A percentile compares a stretch with the other conserved stretches of the same genome.
Evolutionary conservation across 2,329 filamentous ascomycete genomes (phyloP).

Genomic region (Aspergillus oerlinghausenensis): DNA sequence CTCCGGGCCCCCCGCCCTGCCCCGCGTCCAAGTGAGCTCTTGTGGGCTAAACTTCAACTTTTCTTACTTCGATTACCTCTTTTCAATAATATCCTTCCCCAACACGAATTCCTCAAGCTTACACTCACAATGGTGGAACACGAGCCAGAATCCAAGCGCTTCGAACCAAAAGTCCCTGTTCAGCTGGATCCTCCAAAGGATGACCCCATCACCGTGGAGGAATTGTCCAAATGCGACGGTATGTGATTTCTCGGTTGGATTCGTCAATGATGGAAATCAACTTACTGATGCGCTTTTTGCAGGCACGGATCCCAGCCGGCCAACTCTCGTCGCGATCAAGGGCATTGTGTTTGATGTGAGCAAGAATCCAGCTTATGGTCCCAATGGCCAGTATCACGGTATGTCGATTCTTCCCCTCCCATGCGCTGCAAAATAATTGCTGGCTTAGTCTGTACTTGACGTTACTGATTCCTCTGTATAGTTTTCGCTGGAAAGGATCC

Average conservation of each 20-base stretch:
- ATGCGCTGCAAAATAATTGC: not conserved
- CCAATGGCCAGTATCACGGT: slow-evolving; percentile 83
- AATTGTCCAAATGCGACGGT: slow-evolving; percentile 81
- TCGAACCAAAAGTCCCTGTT: slow-evolving; percentile 39
- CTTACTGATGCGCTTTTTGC: not conserved
- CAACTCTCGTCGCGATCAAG: slow-evolving; percentile 64
- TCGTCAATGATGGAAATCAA: slow-evolving; percentile 1
- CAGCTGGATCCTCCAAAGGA: slow-evolving; percentile 77
- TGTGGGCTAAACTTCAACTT: not conserved
- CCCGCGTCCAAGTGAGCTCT: slow-evolving; percentile 14
- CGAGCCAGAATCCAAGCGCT: slow-evolving; percentile 30
- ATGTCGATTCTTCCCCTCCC: slow-evolving; percentile 27
- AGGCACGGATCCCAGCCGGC: slow-evolving; percentile 43
- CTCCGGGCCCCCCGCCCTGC: slow-evolving; percentile 19
- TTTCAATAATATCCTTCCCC: not conserved
- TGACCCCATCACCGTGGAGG: slow-evolving; percentile 75
- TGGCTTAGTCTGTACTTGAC: not conserved
- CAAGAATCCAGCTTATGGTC: slow-evolving; percentile 79
- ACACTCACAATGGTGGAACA: slow-evolving; percentile 26
- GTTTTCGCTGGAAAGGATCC: slow-evolving; percentile 96
- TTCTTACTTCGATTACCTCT: not conserved
- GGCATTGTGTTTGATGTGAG: slow-evolving; percentile 93
- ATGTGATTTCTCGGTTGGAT: slow-evolving; percentile 30
- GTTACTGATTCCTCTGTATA: slow-evolving; percentile 35
- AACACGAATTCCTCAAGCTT: not conserved